A percentile compares a stretch with the other conserved stretches of the same genome.
phyloP scores from a whole-genome alignment of 352 stramenopile genomes.

The Phytophthora constricta region DNA sequence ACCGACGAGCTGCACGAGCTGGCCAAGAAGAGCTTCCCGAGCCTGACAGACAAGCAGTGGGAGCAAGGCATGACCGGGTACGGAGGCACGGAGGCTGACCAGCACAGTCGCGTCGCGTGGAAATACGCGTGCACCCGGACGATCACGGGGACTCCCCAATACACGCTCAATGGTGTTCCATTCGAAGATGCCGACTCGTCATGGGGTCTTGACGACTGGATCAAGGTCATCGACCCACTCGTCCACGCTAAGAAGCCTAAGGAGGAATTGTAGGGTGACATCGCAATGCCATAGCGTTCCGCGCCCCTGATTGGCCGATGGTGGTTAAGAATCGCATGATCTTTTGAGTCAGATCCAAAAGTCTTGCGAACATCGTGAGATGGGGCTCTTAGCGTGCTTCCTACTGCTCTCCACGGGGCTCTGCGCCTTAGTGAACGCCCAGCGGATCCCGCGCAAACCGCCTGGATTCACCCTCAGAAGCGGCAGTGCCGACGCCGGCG shows the following conservation, averaged over 20 bases:
- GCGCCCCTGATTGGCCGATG: not conserved
- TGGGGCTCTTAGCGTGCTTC: constrained; percentile 20
- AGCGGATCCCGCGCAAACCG: constrained; percentile 60
- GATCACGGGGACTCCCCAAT: constrained; percentile 74
- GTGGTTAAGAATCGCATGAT: constrained; percentile 29
- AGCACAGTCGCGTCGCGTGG: constrained; percentile 59
- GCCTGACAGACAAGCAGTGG: constrained; percentile 63
- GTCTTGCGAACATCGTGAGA: constrained; percentile 4
- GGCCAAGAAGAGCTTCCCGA: constrained; percentile 67
- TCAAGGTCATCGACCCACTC: constrained; percentile 68
- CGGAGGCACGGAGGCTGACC: constrained; percentile 68
- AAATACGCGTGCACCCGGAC: constrained; percentile 78
- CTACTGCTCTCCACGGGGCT: constrained; percentile 27
- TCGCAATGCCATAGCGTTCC: not conserved
- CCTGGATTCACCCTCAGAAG: constrained; percentile 70
- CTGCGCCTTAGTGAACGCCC: constrained; percentile 14
- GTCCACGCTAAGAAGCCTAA: constrained; percentile 31
- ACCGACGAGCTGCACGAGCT: constrained; percentile 57
- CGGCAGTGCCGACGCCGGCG: constrained; percentile 55
- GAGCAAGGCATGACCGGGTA: constrained; percentile 71
- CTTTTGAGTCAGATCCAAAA: constrained; percentile 20
- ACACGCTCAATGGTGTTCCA: constrained; percentile 77
- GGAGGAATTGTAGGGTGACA: not conserved
- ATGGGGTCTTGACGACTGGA: constrained; percentile 50
- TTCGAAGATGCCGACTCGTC: constrained; percentile 60